Conservation (phyloP, 164 flowering plant genomes). For the Aristolochia californica region DNA sequence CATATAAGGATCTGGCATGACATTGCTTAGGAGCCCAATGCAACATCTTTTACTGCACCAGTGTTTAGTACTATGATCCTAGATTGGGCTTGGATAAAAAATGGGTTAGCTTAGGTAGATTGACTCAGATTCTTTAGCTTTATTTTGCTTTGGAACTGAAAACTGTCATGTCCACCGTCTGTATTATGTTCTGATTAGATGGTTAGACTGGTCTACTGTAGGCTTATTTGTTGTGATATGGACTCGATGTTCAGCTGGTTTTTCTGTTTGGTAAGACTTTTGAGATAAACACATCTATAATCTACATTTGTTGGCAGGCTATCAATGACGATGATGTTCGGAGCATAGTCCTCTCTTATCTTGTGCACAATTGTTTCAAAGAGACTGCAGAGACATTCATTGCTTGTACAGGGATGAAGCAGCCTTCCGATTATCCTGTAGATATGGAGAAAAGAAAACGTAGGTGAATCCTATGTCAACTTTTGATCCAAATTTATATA, state of each 20-base stretch:
- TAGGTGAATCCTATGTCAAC: conserved; percentile 19
- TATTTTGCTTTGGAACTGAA: too few species aligned
- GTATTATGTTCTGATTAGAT: not conserved
- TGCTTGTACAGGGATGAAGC: conserved; percentile 59
- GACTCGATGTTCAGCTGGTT: not conserved
- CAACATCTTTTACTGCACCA: too few species aligned
- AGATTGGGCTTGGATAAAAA: too few species aligned
- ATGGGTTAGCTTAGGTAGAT: too few species aligned
- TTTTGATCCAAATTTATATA: too few species aligned
- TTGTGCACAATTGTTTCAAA: conserved; percentile 77
- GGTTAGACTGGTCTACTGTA: too few species aligned
- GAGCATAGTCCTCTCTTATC: conserved; percentile 70
- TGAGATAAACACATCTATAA: not conserved
- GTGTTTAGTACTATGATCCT: too few species aligned
- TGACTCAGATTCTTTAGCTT: too few species aligned
- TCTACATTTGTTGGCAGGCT: conserved; percentile 25
- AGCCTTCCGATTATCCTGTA: conserved; percentile 49
- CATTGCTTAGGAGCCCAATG: too few species aligned
- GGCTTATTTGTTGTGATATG: too few species aligned
- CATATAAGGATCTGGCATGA: too few species aligned
- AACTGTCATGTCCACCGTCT: too few species aligned
- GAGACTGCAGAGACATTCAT: conserved; percentile 79
- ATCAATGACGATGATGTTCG: conserved; percentile 58
- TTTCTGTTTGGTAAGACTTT: not conserved
- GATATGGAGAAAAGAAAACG: conserved; percentile 92